These are phyloP conservation scores for Thelephora ganbajun DNA, from an alignment of 768 basidiomycete species.

Conservation along the genomic window DNA sequence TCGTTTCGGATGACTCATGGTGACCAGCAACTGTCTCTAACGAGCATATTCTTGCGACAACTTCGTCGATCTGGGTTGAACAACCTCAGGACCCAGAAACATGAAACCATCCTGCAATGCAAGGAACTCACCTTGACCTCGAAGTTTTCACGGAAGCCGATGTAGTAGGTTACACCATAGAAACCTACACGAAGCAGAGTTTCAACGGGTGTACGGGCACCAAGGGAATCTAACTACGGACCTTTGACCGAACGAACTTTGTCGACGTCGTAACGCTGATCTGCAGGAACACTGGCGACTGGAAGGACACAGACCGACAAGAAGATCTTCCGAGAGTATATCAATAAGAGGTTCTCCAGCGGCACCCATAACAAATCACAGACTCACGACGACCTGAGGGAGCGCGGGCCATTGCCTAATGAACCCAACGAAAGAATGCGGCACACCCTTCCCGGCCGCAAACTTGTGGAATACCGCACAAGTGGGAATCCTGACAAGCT, in stretches of 20 bases:
- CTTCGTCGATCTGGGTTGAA: constrained; percentile 23
- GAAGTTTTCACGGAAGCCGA: constrained; percentile 52
- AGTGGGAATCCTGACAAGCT: constrained; percentile 30
- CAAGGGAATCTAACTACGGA: constrained; percentile 6
- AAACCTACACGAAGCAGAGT: constrained; percentile 25
- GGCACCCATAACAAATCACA: neutral
- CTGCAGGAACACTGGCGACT: constrained; percentile 32
- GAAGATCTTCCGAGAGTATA: constrained; percentile 33
- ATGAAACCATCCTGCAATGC: neutral
- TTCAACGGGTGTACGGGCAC: neutral
- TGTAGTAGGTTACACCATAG: constrained; percentile 44
- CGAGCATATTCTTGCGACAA: constrained; percentile 35
- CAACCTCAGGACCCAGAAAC: neutral
- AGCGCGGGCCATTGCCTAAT: constrained; percentile 55
- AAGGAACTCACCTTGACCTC: constrained; percentile 25
- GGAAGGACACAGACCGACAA: constrained; percentile 45
- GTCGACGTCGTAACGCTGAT: constrained; percentile 40
- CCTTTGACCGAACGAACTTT: constrained; percentile 46
- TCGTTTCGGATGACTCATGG: constrained; percentile 14
- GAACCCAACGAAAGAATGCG: constrained; percentile 51
- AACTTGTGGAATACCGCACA: constrained; percentile 48
- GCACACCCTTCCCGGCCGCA: constrained; percentile 38
- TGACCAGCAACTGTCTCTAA: constrained; percentile 31
- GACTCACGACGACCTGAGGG: constrained; percentile 49
- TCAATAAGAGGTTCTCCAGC: neutral